phyloP scores from a whole-genome alignment of 495 filamentous ascomycete genomes.

The Lasiosphaeria hispida region DNA sequence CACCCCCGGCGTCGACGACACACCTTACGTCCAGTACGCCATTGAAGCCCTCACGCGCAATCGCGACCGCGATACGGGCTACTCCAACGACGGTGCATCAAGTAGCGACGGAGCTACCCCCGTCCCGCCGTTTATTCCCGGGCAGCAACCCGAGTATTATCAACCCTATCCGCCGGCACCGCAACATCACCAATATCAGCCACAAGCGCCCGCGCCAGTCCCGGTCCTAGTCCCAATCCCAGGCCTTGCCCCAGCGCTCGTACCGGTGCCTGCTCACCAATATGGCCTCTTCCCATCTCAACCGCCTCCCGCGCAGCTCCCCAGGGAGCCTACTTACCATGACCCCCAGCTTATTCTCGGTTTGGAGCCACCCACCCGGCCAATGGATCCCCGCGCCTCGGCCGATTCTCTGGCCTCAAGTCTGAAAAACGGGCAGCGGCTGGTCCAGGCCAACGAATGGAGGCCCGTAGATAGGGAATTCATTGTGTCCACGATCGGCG shows the following conservation, averaged over 20 bases:
- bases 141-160: constrained; percentile 7
- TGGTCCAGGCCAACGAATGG: constrained; percentile 32
- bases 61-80: constrained; percentile 30
- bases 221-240: constrained; percentile 8
- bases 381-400: constrained; percentile 19
- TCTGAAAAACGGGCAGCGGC: constrained; percentile 21
- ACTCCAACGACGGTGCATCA: constrained; percentile 29
- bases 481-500: constrained; percentile 16
- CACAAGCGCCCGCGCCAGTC: background rate
- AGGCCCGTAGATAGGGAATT: constrained; percentile 20
- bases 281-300: background rate
- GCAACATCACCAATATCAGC: constrained; percentile 5
- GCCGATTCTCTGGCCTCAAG: constrained; percentile 33
- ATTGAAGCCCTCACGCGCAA: constrained; percentile 44
- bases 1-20: constrained; percentile 49
- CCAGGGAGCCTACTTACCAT: background rate
- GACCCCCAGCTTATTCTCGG: background rate
- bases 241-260: background rate
- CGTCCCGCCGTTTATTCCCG: constrained; percentile 1
- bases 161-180: constrained; percentile 4
- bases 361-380: constrained; percentile 4
- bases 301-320: constrained; percentile 4
- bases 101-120: constrained; percentile 22
- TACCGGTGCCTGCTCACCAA: background rate
- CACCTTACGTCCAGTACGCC: constrained; percentile 48